phyloP scores from a whole-genome alignment of 2,329 filamentous ascomycete genomes.

The Fusarium oligoseptatum region DNA sequence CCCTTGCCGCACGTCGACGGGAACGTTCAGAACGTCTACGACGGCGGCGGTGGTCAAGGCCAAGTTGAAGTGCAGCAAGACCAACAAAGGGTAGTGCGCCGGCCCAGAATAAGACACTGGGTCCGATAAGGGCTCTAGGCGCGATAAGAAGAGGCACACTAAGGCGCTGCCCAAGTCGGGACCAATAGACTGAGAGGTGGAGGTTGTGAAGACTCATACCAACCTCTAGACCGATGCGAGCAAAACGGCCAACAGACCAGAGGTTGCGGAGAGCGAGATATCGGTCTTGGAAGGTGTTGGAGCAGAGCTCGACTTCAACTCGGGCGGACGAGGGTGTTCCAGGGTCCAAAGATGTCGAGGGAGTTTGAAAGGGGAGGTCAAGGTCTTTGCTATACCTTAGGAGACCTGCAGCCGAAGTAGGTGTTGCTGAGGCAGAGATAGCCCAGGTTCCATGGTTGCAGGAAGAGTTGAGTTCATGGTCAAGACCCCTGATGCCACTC shows the following conservation, averaged over 20 bases:
- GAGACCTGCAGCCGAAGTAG: slow-evolving; percentile 50
- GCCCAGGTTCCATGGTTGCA: slow-evolving; percentile 57
- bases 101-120: slow-evolving; percentile 55
- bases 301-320: slow-evolving; percentile 59
- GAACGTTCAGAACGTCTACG: slow-evolving; percentile 15
- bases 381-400: slow-evolving; percentile 52
- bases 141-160: slow-evolving; percentile 59
- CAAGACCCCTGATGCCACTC: slow-evolving; percentile 56
- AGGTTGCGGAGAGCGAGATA: slow-evolving; percentile 61
- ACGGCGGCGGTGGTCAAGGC: slow-evolving; percentile 35
- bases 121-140: slow-evolving; percentile 43
- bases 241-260: slow-evolving; percentile 56
- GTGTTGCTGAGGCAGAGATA: slow-evolving; percentile 51
- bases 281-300: slow-evolving; percentile 51
- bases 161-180: slow-evolving; percentile 59
- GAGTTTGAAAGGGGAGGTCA: slow-evolving; percentile 43
- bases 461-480: slow-evolving; percentile 42
- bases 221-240: slow-evolving; percentile 60
- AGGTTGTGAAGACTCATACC: slow-evolving; percentile 57
- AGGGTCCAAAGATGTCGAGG: slow-evolving; percentile 26
- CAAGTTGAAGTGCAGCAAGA: slow-evolving; percentile 55
- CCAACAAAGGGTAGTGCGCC: slow-evolving; percentile 55
- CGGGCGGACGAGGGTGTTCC: slow-evolving; percentile 46
- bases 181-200: slow-evolving; percentile 63
- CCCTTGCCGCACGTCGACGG: slow-evolving; percentile 12